phyloP scores from a whole-genome alignment of 1,284 basidiomycete species.

The Acaromyces ingoldii region DNA sequence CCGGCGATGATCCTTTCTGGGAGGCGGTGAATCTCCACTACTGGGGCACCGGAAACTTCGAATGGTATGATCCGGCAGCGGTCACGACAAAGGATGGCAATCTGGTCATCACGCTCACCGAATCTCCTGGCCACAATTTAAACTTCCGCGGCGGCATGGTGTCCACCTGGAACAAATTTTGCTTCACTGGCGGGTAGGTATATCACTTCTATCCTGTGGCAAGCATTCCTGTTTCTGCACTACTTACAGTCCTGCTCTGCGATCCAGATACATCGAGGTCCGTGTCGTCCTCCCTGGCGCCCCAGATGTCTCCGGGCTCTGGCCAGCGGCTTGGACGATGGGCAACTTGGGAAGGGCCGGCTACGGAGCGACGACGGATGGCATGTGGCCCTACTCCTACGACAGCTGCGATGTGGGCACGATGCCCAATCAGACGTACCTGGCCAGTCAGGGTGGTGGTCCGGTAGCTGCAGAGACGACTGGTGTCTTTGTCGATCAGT shows the following conservation, averaged over 20 bases:
- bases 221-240: too few species aligned
- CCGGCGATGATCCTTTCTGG: conserved; percentile 64
- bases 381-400: conserved; percentile 52
- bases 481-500: conserved; percentile 32
- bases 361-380: conserved; percentile 66
- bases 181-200: conserved; percentile 81
- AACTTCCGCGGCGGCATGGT: conserved; percentile 60
- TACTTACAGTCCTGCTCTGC: neutral
- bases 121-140: conserved; percentile 60
- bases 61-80: conserved; percentile 68
- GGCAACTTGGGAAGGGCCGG: conserved; percentile 68
- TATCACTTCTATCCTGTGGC: too few species aligned
- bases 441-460: conserved; percentile 26
- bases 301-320: conserved; percentile 60
- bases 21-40: conserved; percentile 68
- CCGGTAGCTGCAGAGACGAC: conserved; percentile 40
- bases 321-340: conserved; percentile 58
- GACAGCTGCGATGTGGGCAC: conserved; percentile 49
- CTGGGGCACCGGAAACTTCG: conserved; percentile 54
- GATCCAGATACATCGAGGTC: conserved; percentile 58
- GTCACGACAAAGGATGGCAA: conserved; percentile 72
- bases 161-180: conserved; percentile 76
- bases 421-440: conserved; percentile 40
- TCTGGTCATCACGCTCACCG: conserved; percentile 64
- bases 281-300: conserved; percentile 73